Base-by-base conservation (phyloP, 345 rosid species). In the Salix koriyanagi region DNA sequence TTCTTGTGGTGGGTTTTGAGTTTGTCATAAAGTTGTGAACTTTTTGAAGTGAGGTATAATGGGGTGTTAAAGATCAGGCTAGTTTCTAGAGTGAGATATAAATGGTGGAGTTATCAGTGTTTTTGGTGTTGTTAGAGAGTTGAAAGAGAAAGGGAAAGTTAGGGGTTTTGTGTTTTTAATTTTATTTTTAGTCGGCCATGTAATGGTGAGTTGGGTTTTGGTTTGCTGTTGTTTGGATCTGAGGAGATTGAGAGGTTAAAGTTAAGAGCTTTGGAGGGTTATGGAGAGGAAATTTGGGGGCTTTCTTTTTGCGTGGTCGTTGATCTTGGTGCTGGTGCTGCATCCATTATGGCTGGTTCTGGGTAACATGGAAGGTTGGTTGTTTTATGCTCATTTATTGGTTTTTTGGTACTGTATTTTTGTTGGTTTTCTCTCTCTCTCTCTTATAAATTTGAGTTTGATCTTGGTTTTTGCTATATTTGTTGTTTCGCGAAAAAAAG, bases 291-390 rank as follows among this genome's bases (percentile, higher is more conserved):
- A 70, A 83, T 81, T 79, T 76, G 73, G 81, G 79, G 79, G 81
- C 82, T 80, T 88, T 81, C 52, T 81, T 85, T 69, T 85, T 70
- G 76, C 79, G 56, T 84, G 81, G 83, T 79, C 88, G 82, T 80
- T 90, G 82, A 88, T 90, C 92, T 90, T 84, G 74, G 15, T 84
- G 83, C 87, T 83, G 74, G n/a, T 85, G 81, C 25, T 82, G 76
- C 83, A 82, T 82, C 84, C 92, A 28, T 77, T 86, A 39, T 88
- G 90, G 87, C 79, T 81, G 81, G 86, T 84, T 28, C 83, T 75
- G 79, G 90, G 93, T 74, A 94, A 94, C 81, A 83, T 89, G 92
- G 98, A 94, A 90, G 98, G 98, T 94, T 44, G n/a, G 76, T 80
- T 50, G 67, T 42, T 58, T 75, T 67, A 36, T 34, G 46, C 66